Conservation (phyloP, 768 basidiomycete species). For the Russula sp. region DNA sequence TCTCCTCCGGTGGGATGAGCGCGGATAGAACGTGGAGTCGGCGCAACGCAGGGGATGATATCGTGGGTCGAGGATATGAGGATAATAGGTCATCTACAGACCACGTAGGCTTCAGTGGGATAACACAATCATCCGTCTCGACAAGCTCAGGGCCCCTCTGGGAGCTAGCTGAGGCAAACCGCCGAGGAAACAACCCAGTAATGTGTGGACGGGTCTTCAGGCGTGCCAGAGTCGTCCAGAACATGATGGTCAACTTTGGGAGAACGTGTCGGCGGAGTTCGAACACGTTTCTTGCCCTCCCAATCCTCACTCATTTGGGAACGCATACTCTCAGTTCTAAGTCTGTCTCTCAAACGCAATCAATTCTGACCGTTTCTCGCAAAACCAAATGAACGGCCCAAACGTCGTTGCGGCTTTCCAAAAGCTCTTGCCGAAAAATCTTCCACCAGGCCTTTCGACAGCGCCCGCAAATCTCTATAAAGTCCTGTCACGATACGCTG, state of each 20-base stretch:
- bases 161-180: neutral
- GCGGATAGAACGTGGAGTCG: conserved; percentile 70
- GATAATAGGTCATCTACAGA: conserved; percentile 70
- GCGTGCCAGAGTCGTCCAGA: neutral
- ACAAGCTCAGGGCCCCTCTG: conserved; percentile 1
- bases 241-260: neutral
- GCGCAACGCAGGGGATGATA: conserved; percentile 49
- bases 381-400: conserved; percentile 19
- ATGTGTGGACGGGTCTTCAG: neutral
- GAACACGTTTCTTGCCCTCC: neutral
- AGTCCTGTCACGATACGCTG: conserved; percentile 60
- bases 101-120: conserved; percentile 68
- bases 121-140: conserved; percentile 48
- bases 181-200: neutral
- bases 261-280: conserved; percentile 11
- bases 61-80: conserved; percentile 63
- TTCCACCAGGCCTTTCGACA: conserved; percentile 53
- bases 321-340: neutral
- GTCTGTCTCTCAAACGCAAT: neutral
- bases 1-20: conserved; percentile 54
- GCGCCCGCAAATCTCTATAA: conserved; percentile 62
- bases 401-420: conserved; percentile 34
- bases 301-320: neutral
- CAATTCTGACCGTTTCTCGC: neutral
- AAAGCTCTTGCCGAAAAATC: conserved; percentile 47